A percentile compares a stretch with the other conserved stretches of the same genome.
These are phyloP conservation scores for Grammothele lineata DNA, from an alignment of 768 basidiomycete genomes.

Conservation along the genomic window DNA sequence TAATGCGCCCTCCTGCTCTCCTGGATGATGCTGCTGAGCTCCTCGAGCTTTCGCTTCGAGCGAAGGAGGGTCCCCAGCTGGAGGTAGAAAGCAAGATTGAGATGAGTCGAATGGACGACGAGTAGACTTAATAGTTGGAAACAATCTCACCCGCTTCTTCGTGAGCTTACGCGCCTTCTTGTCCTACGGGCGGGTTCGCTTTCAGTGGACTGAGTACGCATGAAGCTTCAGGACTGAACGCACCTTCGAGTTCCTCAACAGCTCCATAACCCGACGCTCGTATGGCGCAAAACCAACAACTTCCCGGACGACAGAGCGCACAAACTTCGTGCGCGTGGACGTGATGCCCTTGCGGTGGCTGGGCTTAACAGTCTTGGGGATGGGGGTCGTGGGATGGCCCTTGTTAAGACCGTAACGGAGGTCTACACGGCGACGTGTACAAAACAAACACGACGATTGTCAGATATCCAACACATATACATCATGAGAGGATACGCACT, in stretches of 20 bases:
- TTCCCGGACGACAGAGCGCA: slow-evolving; percentile 91
- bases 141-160: slow-evolving; percentile 88
- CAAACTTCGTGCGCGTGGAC: slow-evolving; percentile 89
- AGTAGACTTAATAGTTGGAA: background rate
- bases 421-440: slow-evolving; percentile 42
- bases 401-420: slow-evolving; percentile 81
- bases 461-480: slow-evolving; percentile 2
- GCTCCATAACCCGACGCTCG: slow-evolving; percentile 96
- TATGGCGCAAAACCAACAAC: slow-evolving; percentile 97
- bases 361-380: slow-evolving; percentile 71
- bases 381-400: slow-evolving; percentile 84
- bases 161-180: slow-evolving; percentile 99
- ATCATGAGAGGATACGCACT: slow-evolving; percentile 44
- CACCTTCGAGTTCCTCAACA: slow-evolving; percentile 97
- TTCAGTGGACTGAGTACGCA: slow-evolving; percentile 3
- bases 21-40: slow-evolving; percentile 87
- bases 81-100: background rate
- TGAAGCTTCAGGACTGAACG: slow-evolving; percentile 25
- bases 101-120: background rate
- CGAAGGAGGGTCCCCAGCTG: slow-evolving; percentile 97
- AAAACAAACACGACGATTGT: slow-evolving; percentile 4
- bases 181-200: slow-evolving; percentile 49
- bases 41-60: slow-evolving; percentile 98
- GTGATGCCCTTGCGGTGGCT: slow-evolving; percentile 90
- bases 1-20: slow-evolving; percentile 78